phyloP scores from a whole-genome alignment of 2,329 filamentous ascomycete species.

The Arthrobotrys sphaeroides region DNA sequence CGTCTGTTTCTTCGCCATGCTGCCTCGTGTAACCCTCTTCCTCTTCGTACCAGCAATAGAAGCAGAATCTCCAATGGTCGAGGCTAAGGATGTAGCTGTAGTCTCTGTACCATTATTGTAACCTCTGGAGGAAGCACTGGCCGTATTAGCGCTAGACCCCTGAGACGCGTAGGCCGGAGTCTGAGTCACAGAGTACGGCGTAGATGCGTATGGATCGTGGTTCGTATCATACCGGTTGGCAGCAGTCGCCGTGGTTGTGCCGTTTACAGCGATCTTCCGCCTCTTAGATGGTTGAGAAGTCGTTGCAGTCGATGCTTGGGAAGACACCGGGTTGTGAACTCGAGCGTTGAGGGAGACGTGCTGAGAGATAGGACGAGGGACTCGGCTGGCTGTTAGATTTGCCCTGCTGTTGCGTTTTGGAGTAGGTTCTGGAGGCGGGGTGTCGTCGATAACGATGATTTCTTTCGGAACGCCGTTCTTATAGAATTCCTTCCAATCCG shows the following conservation, averaged over 20 bases:
- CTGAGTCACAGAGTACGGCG: slow-evolving; percentile 54
- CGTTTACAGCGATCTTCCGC: slow-evolving; percentile 53
- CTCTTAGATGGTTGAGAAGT: slow-evolving; percentile 58
- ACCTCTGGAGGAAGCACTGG: slow-evolving; percentile 54
- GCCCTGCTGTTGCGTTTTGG: slow-evolving; percentile 55
- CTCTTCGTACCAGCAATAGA: slow-evolving; percentile 78
- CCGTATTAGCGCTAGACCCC: slow-evolving; percentile 55
- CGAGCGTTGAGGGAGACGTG: slow-evolving; percentile 58
- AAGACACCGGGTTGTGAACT: slow-evolving; percentile 61
- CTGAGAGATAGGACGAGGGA: slow-evolving; percentile 59
- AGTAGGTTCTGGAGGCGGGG: slow-evolving; percentile 65
- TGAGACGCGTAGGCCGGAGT: slow-evolving; percentile 53
- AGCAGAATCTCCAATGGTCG: slow-evolving; percentile 61
- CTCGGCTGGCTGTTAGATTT: slow-evolving; percentile 41
- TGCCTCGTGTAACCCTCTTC: slow-evolving; percentile 71
- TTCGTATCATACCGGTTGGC: slow-evolving; percentile 54
- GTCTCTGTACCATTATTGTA: slow-evolving; percentile 64
- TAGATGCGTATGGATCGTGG: slow-evolving; percentile 53
- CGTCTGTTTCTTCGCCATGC: slow-evolving; percentile 67
- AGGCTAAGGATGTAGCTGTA: slow-evolving; percentile 85
- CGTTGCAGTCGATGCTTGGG: slow-evolving; percentile 59
- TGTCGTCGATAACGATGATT: slow-evolving; percentile 84
- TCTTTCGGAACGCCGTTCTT: slow-evolving; percentile 84
- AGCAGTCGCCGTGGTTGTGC: slow-evolving; percentile 22
- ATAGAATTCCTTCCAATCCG: slow-evolving; percentile 83